Base-by-base conservation (phyloP, 495 filamentous ascomycete species). In the Chaetomidium leptoderma region DNA sequence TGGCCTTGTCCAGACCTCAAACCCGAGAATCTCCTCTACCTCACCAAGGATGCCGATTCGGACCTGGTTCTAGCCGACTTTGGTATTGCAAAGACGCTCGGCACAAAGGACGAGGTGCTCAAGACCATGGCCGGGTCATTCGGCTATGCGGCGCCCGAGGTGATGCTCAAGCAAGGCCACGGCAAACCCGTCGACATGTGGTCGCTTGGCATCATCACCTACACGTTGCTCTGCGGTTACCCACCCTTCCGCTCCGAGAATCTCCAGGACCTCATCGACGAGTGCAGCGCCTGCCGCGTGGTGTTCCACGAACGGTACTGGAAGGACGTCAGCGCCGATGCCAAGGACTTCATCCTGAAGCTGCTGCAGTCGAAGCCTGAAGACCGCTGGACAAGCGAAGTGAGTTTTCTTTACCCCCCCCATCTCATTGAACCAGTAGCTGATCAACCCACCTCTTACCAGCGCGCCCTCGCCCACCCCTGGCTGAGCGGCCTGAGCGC, bases 161-260 rank as follows among this genome's bases (percentile, higher is more conserved):
- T 99, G 43, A 99, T 99, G 93, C 78, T 96, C 47, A 97, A 96
- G 78, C 83, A 89, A 63, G 93, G 95, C 36, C 93, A 99, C 69
- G 93, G 95, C 66, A 97, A 97, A 71, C 89, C 93, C n/a, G 93
- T 97, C 29, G 93, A 99, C 68, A 95, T 99, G 89, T 99, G 93
- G 93, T 97, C 92, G 9, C 78, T 99, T 65, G 93, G 93, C 61
- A 92, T 99, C 62, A 97, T 99, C 67, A 97, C 95, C 29, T 99
- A 99, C 75, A 97, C 95, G 16, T 81, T 99, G n/a, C 89, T 99
- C 39, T 99, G 93, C 73, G 93, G 93, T 49, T 99, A 99, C 74
- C 96, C 92, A 11, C 93, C 93, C 29, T 99, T 97, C 84, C 86
- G 93, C 54, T 90, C 89, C 60, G 93, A 99, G 72, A 95, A 88